Conservation (phyloP, 2,329 filamentous ascomycete species). For the Xylariaceae sp. region DNA sequence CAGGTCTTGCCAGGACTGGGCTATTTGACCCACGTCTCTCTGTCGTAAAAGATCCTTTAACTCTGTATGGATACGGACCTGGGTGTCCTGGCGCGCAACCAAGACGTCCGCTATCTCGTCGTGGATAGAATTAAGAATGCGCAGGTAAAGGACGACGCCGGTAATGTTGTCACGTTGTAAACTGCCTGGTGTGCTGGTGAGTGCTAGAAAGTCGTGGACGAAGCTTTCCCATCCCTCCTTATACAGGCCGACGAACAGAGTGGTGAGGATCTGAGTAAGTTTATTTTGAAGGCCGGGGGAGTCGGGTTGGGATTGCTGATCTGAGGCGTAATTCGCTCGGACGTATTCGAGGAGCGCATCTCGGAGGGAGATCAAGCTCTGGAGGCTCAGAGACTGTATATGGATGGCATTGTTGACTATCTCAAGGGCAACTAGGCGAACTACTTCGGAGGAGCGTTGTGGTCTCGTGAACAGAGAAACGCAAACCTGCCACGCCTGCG, state of each 20-base stretch:
- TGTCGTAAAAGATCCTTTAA: slow-evolving; percentile 87
- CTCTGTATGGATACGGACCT: slow-evolving; percentile 80
- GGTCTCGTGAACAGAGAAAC: slow-evolving; percentile 77
- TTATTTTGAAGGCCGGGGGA: slow-evolving; percentile 85
- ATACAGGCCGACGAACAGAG: slow-evolving; percentile 86
- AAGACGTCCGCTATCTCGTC: slow-evolving; percentile 96
- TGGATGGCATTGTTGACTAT: slow-evolving; percentile 90
- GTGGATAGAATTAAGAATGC: slow-evolving; percentile 83
- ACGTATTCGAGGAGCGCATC: slow-evolving; percentile 80
- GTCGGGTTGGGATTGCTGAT: slow-evolving; percentile 58
- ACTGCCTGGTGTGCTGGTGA: slow-evolving; percentile 63
- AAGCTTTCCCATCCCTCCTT: slow-evolving; percentile 82
- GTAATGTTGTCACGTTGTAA: slow-evolving; percentile 62
- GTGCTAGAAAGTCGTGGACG: slow-evolving; percentile 79
- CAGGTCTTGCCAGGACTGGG: slow-evolving; percentile 86
- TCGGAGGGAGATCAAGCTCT: slow-evolving; percentile 71
- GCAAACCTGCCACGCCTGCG: slow-evolving; percentile 87
- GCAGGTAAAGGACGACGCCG: slow-evolving; percentile 82
- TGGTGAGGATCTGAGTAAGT: slow-evolving; percentile 90
- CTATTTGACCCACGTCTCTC: slow-evolving; percentile 84
- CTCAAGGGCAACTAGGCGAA: slow-evolving; percentile 85
- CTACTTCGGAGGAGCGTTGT: slow-evolving; percentile 73
- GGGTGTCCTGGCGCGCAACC: slow-evolving; percentile 69
- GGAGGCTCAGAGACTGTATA: slow-evolving; percentile 67
- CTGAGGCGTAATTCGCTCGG: slow-evolving; percentile 65